phyloP scores from a whole-genome alignment of 2,329 filamentous ascomycete genomes.

The Canariomyces notabilis region DNA sequence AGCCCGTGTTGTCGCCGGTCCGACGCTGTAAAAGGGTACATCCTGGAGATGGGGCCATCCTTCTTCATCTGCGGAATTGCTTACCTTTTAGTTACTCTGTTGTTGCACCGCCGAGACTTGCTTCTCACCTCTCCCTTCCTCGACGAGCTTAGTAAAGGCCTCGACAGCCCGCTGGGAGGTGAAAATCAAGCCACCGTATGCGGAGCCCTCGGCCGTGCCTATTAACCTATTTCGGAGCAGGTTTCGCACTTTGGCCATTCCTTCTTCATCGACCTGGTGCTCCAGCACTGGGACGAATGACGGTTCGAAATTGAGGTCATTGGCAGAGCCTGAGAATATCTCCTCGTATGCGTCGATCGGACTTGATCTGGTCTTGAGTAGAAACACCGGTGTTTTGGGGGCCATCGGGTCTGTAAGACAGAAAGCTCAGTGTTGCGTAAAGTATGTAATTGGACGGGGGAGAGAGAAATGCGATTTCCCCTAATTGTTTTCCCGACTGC shows the following conservation, averaged over 20 bases:
- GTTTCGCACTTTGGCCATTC: constrained; percentile 48
- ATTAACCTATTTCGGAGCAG: constrained; percentile 45
- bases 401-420: constrained; percentile 5
- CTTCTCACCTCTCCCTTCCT: constrained; percentile 42
- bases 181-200: constrained; percentile 75
- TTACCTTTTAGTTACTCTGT: constrained; percentile 16
- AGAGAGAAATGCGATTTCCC: too few species aligned
- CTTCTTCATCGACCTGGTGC: constrained; percentile 59
- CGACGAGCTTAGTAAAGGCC: constrained; percentile 61
- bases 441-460: not conserved
- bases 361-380: constrained; percentile 72
- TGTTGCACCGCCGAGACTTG: constrained; percentile 19
- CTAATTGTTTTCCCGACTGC: too few species aligned
- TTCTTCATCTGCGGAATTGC: constrained; percentile 12
- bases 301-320: constrained; percentile 50
- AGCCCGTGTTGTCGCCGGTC: constrained; percentile 73
- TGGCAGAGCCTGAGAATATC: constrained; percentile 47
- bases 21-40: constrained; percentile 69
- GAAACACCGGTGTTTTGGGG: constrained; percentile 52
- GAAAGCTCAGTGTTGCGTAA: not conserved
- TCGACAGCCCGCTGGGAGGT: constrained; percentile 82
- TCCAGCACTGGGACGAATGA: constrained; percentile 72
- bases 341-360: constrained; percentile 70
- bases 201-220: constrained; percentile 30
- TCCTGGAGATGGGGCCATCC: constrained; percentile 51